Evolutionary conservation across 306 rosid species (phyloP), one percentile per base, ranked within the genome.

Genomic region (Myrica gale): DNA sequence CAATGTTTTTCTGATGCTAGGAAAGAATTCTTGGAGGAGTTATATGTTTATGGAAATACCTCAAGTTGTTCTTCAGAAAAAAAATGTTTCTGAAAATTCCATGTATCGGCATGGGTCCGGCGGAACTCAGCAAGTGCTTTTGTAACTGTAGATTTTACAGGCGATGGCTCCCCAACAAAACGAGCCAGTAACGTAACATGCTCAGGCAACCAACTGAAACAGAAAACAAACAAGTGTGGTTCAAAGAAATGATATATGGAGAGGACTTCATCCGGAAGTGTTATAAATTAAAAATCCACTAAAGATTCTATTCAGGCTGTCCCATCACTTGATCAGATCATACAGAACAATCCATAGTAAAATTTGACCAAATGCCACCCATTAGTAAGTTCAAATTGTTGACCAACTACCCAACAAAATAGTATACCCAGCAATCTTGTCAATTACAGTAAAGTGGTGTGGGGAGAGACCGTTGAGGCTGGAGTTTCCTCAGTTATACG

Each of bases 71-170:
- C 98, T 85, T 90, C 98, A 15, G 89, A 92, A 73, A 95, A 95
- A 41, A 77, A 85, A 72, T 95, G 95, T 81, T 95, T 95, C 85
- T 95, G 98, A 78, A 90, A 89, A 80, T 92, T 95, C 99, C 99
- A 95, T 7, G 92, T 95, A 83, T 95, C 99, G 52, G 99, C 99
- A 85, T 95, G 99, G 21, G 99, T 95, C 52, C 99, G 90, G 79
- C 99, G 88, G 81, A 95, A 95, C 84, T 95, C 99, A 1, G 99
- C 97, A 82, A 95, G 92, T 20, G 99, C 99, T 89, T 95, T 95
- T 48, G 99, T 95, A 78, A 95, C 99, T 0, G 98, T 90, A 61
- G 95, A 87, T 86, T 90, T 95, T 82, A 95, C 92, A 13, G 99
- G 98, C 15, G 98, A 82, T 45, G 96, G 93, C 88, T 92, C 99